A percentile compares a stretch with the other conserved stretches of the same genome.
Conservation (phyloP, 306 rosid species). For the Lathyrus aphaca region DNA sequence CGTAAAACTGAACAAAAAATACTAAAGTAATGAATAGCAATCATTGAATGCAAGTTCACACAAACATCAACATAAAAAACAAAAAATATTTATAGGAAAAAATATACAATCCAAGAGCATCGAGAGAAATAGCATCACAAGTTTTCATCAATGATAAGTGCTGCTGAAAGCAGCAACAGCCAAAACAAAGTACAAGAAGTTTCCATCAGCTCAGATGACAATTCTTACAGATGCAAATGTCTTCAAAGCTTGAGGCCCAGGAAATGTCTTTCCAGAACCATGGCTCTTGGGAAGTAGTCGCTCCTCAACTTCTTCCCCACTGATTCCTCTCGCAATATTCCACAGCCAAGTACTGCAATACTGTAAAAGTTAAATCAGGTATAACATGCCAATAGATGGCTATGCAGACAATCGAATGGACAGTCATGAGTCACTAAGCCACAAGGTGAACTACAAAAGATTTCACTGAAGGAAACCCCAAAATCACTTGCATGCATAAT, state of each 20-base stretch:
- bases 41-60: slow-evolving; percentile 21
- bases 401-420: slow-evolving; percentile 23
- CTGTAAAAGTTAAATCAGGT: slow-evolving; percentile 48
- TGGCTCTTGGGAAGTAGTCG: slow-evolving; percentile 95
- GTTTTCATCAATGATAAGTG: slow-evolving; percentile 15
- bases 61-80: slow-evolving; percentile 16
- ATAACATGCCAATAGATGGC: slow-evolving; percentile 33
- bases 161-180: slow-evolving; percentile 22
- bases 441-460: slow-evolving; percentile 6
- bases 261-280: slow-evolving; percentile 97
- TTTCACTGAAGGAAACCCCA: not conserved
- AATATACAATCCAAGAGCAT: slow-evolving; percentile 15
- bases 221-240: slow-evolving; percentile 68
- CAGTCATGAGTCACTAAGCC: slow-evolving; percentile 2
- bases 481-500: slow-evolving; percentile 7
- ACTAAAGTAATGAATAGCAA: not conserved
- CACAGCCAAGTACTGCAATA: slow-evolving; percentile 89
- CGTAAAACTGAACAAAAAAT: not conserved
- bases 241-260: slow-evolving; percentile 88
- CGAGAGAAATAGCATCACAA: slow-evolving; percentile 3
- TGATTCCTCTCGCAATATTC: slow-evolving; percentile 91
- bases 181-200: slow-evolving; percentile 22
- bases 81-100: slow-evolving; percentile 17
- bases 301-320: slow-evolving; percentile 89
- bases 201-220: slow-evolving; percentile 30